Percentiles rank a stretch among this genome's conserved stretches.
phyloP scores from a whole-genome alignment of 352 stramenopile species.

The Phytophthora melonis region DNA sequence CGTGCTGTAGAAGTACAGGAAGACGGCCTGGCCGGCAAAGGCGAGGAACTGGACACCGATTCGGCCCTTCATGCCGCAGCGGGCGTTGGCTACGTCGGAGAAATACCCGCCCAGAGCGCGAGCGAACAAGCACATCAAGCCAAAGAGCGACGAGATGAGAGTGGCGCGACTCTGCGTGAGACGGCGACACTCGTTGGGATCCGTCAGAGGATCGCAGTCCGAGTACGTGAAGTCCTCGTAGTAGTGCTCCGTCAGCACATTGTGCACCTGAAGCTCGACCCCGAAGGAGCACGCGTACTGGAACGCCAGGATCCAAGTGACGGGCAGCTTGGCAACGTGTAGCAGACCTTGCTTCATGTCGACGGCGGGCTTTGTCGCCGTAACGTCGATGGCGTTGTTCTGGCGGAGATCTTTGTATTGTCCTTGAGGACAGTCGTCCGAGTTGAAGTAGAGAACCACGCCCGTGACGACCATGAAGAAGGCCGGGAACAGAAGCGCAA shows the following conservation, averaged over 20 bases:
- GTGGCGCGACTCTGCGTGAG: slow-evolving; percentile 55
- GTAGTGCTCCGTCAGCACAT: slow-evolving; percentile 93
- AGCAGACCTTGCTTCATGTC: slow-evolving; percentile 46
- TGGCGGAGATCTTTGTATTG: slow-evolving; percentile 88
- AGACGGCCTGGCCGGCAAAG: slow-evolving; percentile 75
- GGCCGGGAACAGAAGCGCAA: slow-evolving; percentile 91
- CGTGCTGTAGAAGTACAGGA: slow-evolving; percentile 89
- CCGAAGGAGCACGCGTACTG: slow-evolving; percentile 96
- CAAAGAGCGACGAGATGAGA: slow-evolving; percentile 93
- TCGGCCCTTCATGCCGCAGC: slow-evolving; percentile 89
- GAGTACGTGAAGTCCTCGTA: slow-evolving; percentile 84
- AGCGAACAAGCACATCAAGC: slow-evolving; percentile 94
- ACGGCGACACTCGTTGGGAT: slow-evolving; percentile 37
- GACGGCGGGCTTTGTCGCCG: slow-evolving; percentile 25
- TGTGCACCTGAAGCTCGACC: slow-evolving; percentile 95
- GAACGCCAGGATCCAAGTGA: slow-evolving; percentile 91
- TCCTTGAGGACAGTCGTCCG: slow-evolving; percentile 94
- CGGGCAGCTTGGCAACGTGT: slow-evolving; percentile 57
- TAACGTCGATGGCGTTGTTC: slow-evolving; percentile 13
- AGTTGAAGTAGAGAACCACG: slow-evolving; percentile 75
- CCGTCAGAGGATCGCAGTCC: slow-evolving; percentile 48
- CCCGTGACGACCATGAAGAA: slow-evolving; percentile 82
- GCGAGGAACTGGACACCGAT: slow-evolving; percentile 81
- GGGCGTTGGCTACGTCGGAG: slow-evolving; percentile 80
- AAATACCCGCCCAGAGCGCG: slow-evolving; percentile 86